Evolutionary conservation across 2,329 filamentous ascomycete genomes (phyloP), one percentile per base, ranked within the genome.

Genomic region (Ceratocystis huliohia): DNA sequence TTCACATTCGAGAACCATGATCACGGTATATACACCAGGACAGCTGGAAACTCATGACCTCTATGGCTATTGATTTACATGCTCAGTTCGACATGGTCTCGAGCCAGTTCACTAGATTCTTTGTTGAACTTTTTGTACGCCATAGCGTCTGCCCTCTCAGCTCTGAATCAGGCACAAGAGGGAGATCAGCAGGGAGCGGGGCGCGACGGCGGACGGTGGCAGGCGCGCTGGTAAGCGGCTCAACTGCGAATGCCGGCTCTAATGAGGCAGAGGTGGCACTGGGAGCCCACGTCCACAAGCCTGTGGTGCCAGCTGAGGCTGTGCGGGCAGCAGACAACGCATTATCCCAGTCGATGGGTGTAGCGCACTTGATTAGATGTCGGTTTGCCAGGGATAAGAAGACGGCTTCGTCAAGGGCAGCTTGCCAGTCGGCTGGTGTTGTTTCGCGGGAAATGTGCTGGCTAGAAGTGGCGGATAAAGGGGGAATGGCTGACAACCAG

Each of bases 371-470:
- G 28, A 30, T 44, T 30, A 25, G 30, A 22, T 8, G 64, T 8
- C 53, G 53, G 25, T 48, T 25, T 8, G 41, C 17, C 15, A 63
- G 28, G 2, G 61, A 28, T 15, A 28, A 30, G 44, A 62, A 59
- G 28, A 76, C 69, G 20, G 77, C 76, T 63, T 74, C 68, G 3
- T 72, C 68, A 1, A 81, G 74, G 3, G 79, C 79, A 20, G 71
- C 71, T 7, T 74, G 46, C 67, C 67, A 68, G 65, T 74, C 64
- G 15, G 71, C 72, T 68, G 69, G 71, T 33, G 66, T 73, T 64
- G 70, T 73, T 72, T 63, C 69, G 68, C 25, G 53, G 61, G 50
- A 65, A 10, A 69, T 67, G 37, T 70, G 69, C 41, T 61, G 46
- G 57, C 63, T 61, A 30, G 64, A 59, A 17, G 57, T 44, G 17